Percentiles rank a stretch among this genome's conserved stretches.
These are phyloP conservation scores for Aspergillus costaricaensis DNA, from an alignment of 2,329 filamentous ascomycete species.

Conservation along the genomic window DNA sequence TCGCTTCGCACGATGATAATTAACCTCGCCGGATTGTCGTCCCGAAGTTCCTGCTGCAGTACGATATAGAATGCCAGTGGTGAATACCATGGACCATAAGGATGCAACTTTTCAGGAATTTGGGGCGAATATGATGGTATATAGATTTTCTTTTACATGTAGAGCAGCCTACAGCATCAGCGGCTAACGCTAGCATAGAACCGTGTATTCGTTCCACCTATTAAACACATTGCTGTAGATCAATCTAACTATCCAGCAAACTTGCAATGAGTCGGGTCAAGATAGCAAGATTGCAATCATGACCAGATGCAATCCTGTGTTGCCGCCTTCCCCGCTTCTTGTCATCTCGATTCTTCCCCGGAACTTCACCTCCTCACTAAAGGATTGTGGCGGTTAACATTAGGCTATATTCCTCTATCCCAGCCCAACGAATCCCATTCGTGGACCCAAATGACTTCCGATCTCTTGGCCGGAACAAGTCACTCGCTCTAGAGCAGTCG, in stretches of 20 bases:
- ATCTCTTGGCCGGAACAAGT: not conserved
- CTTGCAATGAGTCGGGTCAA: not conserved
- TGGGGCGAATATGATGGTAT: not conserved
- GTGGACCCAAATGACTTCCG: not conserved
- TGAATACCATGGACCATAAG: not conserved
- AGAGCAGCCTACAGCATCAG: not conserved
- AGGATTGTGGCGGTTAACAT: constrained; percentile 2
- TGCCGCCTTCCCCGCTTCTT: not conserved
- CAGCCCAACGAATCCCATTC: not conserved
- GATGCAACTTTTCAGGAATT: not conserved
- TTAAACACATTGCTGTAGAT: not conserved
- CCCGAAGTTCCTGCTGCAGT: not conserved
- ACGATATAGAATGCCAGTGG: not conserved
- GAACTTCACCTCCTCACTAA: not conserved
- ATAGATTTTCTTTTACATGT: not conserved
- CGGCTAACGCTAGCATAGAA: too few species aligned
- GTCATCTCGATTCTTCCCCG: not conserved
- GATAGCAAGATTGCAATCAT: not conserved
- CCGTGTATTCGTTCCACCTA: too few species aligned
- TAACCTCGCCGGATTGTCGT: not conserved
- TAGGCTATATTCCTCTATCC: constrained; percentile 14
- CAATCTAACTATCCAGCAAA: not conserved
- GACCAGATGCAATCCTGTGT: not conserved
- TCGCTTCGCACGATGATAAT: not conserved
- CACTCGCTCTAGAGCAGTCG: not conserved